These are phyloP conservation scores for Epichloe bromicola DNA, from an alignment of 2,329 filamentous ascomycete genomes.

Conservation along the genomic window DNA sequence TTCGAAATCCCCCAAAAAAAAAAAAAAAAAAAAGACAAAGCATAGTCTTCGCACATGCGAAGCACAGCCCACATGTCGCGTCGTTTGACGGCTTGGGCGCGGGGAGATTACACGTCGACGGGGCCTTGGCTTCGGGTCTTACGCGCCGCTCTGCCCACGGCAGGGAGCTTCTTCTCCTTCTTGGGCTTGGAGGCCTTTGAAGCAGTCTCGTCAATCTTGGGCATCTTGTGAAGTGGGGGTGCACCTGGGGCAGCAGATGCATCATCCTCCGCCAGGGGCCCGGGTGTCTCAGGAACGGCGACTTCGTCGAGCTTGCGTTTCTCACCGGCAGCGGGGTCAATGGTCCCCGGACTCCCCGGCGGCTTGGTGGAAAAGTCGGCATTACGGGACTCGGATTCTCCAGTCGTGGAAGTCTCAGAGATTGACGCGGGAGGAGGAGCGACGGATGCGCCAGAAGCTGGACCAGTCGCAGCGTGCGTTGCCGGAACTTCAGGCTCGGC, in stretches of 20 bases:
- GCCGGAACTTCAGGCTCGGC: constrained; percentile 1
- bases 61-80: not conserved
- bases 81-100: not conserved
- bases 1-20: too few relatives aligned
- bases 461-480: constrained; percentile 4
- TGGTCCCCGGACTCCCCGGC: constrained; percentile 5
- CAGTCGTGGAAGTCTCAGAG: not conserved
- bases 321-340: constrained; percentile 13
- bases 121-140: constrained; percentile 32
- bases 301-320: constrained; percentile 29
- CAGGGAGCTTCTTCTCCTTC: constrained; percentile 24
- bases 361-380: constrained; percentile 7
- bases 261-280: constrained; percentile 11
- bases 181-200: constrained; percentile 18
- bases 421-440: constrained; percentile 1
- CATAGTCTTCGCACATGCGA: not conserved
- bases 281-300: constrained; percentile 10
- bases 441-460: constrained; percentile 2
- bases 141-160: constrained; percentile 24
- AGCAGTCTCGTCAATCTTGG: constrained; percentile 21
- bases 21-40: not conserved
- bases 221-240: constrained; percentile 25
- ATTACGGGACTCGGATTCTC: not conserved
- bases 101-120: constrained; percentile 13
- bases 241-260: not conserved